A percentile compares a stretch with the other conserved stretches of the same genome.
phyloP scores from a whole-genome alignment of 148 eudicot genomes.

The Rhododendron griersonianum region DNA sequence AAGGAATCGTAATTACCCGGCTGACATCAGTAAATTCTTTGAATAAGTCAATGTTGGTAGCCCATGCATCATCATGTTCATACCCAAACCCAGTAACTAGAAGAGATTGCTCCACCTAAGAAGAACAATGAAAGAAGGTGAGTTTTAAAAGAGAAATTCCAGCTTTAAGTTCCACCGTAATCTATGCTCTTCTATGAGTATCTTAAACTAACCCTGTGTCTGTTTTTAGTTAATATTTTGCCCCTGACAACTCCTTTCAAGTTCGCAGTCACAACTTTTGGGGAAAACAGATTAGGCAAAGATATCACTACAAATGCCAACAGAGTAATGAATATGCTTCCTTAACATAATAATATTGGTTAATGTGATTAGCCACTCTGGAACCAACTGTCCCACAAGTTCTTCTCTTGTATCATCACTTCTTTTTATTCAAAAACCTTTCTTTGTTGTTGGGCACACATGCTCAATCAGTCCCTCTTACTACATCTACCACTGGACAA shows the following conservation, averaged over 20 bases:
- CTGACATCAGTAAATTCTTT: constrained; percentile 92
- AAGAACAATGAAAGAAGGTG: constrained; percentile 1
- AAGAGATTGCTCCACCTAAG: constrained; percentile 83
- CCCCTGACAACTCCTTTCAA: neutral
- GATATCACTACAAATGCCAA: neutral
- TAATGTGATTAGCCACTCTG: neutral
- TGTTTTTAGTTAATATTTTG: neutral
- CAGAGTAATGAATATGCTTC: neutral
- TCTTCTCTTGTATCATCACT: neutral
- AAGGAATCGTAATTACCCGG: constrained; percentile 49
- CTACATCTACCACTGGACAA: neutral
- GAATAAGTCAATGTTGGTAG: constrained; percentile 82
- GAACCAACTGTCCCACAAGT: constrained; percentile 1
- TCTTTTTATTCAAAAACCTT: neutral
- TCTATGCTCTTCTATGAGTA: neutral
- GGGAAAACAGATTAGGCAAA: neutral
- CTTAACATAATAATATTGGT: neutral
- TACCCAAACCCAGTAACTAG: constrained; percentile 98
- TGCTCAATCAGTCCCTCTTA: neutral
- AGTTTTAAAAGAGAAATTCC: neutral
- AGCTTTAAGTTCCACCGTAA: neutral
- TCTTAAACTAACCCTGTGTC: neutral
- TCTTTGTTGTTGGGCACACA: neutral
- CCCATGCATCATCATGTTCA: constrained; percentile 98
- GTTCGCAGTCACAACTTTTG: neutral